Evolutionary conservation across 305 asterid species (phyloP).

Genomic region (Ruellia speciosa): DNA sequence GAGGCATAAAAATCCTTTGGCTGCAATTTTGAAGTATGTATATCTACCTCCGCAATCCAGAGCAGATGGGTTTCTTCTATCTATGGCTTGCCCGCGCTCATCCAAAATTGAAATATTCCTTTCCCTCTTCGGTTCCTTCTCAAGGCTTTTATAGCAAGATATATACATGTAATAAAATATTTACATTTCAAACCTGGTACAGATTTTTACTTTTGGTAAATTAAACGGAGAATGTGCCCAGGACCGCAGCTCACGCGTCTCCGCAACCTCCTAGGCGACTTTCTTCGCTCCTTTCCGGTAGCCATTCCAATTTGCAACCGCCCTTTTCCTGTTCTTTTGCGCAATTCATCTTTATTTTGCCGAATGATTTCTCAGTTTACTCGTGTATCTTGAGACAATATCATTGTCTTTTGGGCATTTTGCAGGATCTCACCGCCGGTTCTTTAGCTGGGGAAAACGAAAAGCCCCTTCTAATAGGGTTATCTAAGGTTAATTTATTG

Average conservation of each 20-base stretch:
- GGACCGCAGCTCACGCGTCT: slow-evolving; percentile 34
- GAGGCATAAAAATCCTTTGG: slow-evolving; percentile 31
- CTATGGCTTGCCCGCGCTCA: no score
- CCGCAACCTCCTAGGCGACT: slow-evolving; percentile 35
- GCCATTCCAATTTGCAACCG: slow-evolving; percentile 9
- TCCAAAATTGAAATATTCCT: no score
- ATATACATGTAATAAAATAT: no score
- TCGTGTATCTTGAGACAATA: background rate
- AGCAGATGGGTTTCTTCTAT: no score
- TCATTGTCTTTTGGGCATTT: background rate
- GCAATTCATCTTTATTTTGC: background rate
- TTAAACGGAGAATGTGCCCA: slow-evolving; percentile 32
- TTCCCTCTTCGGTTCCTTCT: no score
- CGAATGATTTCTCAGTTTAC: slow-evolving; percentile 4
- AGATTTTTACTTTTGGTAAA: no score
- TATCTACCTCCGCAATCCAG: no score
- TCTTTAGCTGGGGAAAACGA: slow-evolving; percentile 37
- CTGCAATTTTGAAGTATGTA: no score
- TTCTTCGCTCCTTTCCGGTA: slow-evolving; percentile 41
- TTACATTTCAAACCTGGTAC: no score
- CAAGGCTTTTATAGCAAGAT: no score
- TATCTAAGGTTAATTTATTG: slow-evolving; percentile 45
- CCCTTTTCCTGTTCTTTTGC: background rate
- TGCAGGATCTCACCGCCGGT: slow-evolving; percentile 36
- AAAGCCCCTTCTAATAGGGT: slow-evolving; percentile 45